phyloP scores from a whole-genome alignment of 169 alveolate species.

The Cryptosporidium felis region DNA sequence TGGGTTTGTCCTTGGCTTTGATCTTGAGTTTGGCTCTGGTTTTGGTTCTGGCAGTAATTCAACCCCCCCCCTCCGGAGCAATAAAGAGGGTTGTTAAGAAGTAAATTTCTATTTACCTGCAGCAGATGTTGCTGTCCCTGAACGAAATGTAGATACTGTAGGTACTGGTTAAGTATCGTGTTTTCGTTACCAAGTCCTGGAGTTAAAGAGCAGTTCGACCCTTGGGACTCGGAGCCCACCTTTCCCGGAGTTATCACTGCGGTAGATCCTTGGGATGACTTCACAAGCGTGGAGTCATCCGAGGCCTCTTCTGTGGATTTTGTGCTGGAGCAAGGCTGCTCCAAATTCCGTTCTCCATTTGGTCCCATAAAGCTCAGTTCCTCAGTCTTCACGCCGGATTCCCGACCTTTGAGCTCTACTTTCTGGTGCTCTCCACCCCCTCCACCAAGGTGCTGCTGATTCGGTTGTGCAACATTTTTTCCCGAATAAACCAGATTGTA shows the following conservation, averaged over 20 bases:
- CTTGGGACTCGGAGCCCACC: slow-evolving; percentile 4
- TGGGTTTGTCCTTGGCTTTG: background rate
- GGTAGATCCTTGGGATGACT: slow-evolving; percentile 64
- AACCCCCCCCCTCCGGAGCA: background rate
- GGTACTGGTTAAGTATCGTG: background rate
- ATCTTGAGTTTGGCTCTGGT: background rate
- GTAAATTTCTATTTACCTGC: background rate
- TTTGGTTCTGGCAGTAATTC: background rate
- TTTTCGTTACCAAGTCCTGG: background rate
- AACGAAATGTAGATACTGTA: slow-evolving; percentile 18
- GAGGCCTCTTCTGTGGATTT: slow-evolving; percentile 17
- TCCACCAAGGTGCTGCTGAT: too few relatives aligned
- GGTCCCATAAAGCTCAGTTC: too few relatives aligned
- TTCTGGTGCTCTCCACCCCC: too few relatives aligned
- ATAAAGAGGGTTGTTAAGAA: background rate
- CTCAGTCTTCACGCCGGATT: too few relatives aligned
- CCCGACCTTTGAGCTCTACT: too few relatives aligned
- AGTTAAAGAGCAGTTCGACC: background rate
- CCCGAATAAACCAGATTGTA: slow-evolving; percentile 17
- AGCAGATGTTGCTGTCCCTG: background rate
- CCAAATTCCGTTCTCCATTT: too few relatives aligned
- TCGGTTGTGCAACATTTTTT: too few relatives aligned
- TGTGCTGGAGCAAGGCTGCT: too few relatives aligned
- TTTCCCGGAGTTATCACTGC: background rate
- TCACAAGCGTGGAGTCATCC: slow-evolving; percentile 14